Evolutionary conservation across 1,284 basidiomycete species (phyloP).

Genomic region (Ustilago lituana): DNA sequence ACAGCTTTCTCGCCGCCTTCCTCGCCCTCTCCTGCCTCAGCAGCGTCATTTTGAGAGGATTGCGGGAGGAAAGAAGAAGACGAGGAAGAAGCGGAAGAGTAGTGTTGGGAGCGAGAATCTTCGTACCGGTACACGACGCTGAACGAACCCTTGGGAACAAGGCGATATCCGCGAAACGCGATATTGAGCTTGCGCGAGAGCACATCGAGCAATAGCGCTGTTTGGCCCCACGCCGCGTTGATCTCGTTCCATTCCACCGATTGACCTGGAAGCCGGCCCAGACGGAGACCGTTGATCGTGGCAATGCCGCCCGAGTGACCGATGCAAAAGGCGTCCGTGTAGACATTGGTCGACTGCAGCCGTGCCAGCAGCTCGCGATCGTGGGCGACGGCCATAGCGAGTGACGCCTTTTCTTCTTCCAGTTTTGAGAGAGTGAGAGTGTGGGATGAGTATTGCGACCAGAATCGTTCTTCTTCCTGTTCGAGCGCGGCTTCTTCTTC

Average conservation of each 20-base stretch:
- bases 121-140: conserved; percentile 47
- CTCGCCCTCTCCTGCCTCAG: conserved; percentile 2
- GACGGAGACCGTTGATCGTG: conserved; percentile 92
- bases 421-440: conserved; percentile 76
- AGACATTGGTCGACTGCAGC: conserved; percentile 92
- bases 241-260: conserved; percentile 96
- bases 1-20: conserved; percentile 34
- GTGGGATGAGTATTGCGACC: conserved; percentile 80
- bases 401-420: conserved; percentile 75
- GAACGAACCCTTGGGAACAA: conserved; percentile 58
- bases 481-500: conserved; percentile 79
- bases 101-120: conserved; percentile 12
- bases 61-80: neutral
- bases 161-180: conserved; percentile 39
- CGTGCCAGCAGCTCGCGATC: conserved; percentile 75
- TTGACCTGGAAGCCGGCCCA: conserved; percentile 79
- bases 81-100: conserved; percentile 10
- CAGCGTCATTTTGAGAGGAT: neutral
- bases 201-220: conserved; percentile 87
- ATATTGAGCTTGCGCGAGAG: conserved; percentile 69
- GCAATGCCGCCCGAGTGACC: conserved; percentile 89
- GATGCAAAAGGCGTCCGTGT: conserved; percentile 98
- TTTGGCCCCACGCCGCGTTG: conserved; percentile 98
- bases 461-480: conserved; percentile 85
- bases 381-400: conserved; percentile 73